These are phyloP conservation scores for Jamesozyma hellenica DNA, from an alignment of 805 yeast species.

Conservation along the genomic window DNA sequence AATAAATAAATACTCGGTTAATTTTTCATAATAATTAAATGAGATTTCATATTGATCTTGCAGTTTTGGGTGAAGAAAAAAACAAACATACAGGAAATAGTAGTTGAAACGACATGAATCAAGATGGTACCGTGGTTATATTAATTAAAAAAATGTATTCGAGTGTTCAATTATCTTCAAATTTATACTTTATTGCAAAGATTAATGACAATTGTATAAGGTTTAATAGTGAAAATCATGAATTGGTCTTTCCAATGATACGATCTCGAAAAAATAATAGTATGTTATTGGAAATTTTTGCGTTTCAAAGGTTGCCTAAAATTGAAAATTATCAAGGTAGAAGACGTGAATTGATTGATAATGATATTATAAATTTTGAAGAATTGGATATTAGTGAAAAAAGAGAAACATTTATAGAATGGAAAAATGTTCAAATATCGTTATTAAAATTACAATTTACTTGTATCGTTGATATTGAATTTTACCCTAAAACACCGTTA, in stretches of 20 bases:
- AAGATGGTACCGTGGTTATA: constrained; percentile 1
- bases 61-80: no score
- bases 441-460: constrained; percentile 1
- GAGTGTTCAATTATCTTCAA: not conserved
- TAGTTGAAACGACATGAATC: constrained; percentile 1
- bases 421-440: constrained; percentile 7
- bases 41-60: no score
- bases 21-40: no score
- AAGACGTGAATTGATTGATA: constrained; percentile 9
- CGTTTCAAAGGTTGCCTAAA: constrained; percentile 7
- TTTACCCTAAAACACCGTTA: constrained; percentile 11
- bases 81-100: no score
- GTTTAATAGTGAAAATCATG: constrained; percentile 2
- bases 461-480: constrained; percentile 10
- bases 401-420: constrained; percentile 6
- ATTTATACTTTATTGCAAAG: constrained; percentile 8
- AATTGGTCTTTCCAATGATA: constrained; percentile 3
- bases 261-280: not conserved
- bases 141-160: not conserved
- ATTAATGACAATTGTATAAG: constrained; percentile 10
- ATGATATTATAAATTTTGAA: not conserved
- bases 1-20: no score
- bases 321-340: constrained; percentile 1
- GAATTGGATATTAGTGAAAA: not conserved
- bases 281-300: constrained; percentile 3